Conservation (phyloP, 768 basidiomycete species). For the Lactarius hatsudake region DNA sequence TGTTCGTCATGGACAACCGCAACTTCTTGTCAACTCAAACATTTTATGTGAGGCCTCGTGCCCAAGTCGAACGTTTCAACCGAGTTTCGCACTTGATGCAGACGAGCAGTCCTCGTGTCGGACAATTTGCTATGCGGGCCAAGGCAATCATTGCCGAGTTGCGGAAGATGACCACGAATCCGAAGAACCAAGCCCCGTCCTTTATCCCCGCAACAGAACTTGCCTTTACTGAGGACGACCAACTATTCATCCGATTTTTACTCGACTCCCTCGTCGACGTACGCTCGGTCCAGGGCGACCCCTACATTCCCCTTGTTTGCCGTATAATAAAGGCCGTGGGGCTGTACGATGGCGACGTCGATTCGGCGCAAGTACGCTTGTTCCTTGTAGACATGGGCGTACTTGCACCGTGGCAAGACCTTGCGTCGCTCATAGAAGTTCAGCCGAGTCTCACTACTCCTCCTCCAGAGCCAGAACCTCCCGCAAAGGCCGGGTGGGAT, state of each 20-base stretch:
- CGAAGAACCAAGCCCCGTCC: conserved; percentile 31
- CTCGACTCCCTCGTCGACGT: conserved; percentile 48
- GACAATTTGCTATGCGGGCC: conserved; percentile 52
- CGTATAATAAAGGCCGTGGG: conserved; percentile 58
- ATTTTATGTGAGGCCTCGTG: conserved; percentile 63
- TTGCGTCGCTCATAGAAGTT: conserved; percentile 26
- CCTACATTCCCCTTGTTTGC: conserved; percentile 51
- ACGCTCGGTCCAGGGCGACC: conserved; percentile 56
- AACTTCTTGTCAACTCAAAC: conserved; percentile 47
- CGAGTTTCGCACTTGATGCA: conserved; percentile 50
- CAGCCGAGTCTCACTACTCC: not conserved
- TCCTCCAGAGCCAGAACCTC: not conserved
- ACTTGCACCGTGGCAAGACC: conserved; percentile 78
- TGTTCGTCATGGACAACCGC: conserved; percentile 51
- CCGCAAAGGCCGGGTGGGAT: not conserved
- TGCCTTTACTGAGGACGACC: conserved; percentile 53
- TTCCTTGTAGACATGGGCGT: conserved; percentile 71
- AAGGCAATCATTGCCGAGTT: conserved; percentile 37
- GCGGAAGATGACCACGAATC: conserved; percentile 1
- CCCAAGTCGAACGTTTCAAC: conserved; percentile 52
- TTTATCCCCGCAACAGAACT: conserved; percentile 33
- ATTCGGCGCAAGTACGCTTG: conserved; percentile 40
- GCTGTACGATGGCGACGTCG: conserved; percentile 35
- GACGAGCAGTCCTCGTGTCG: conserved; percentile 39
- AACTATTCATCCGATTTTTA: conserved; percentile 57